Evolutionary conservation across 2,329 filamentous ascomycete species (phyloP), one percentile per base, ranked within the genome.

Genomic region (Zalaria obscura): DNA sequence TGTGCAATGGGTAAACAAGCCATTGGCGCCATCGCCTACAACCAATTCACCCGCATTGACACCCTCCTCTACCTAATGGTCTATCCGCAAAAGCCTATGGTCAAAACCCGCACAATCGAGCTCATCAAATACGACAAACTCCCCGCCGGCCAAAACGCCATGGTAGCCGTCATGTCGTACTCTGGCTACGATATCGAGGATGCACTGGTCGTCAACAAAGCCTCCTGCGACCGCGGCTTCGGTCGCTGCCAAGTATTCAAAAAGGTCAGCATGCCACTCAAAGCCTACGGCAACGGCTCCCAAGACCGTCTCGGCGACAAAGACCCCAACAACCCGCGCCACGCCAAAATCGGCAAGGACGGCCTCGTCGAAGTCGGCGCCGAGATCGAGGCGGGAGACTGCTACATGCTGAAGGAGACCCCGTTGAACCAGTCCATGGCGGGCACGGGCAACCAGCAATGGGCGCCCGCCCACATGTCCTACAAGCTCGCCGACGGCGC

Each of bases 1-100:
- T 94, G 87, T 65, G 88, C 88, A 65, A 95, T 95, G 88, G 91
- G 91, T 75, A 98, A 98, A 67, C 91, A 98, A 82, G 91, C 91
- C 33, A 96, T 98, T 59, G 91, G 91, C 29, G 88, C 89, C 29
- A 96, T 98, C 57, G 91, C 89, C 10, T 93, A 94, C 58, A 98
- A 98, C 58, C 91, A 98, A 61, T 94, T 95, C 65, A 84, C 89
- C 54, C 80, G 91, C 43, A 95, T 98, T 59, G 91, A 98, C 56
- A 96, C 89, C 0, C 71, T 98, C 10, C 75, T 98, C 5, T 96
- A 95, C 58, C 83, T 94, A 1, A 84, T 98, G 67, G 91, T 98
- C 3, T 98, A 98, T 56, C 91, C 91, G 5, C 93, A 98, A 58
- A 80, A 93, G 52, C 91, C 91, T 1, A 91, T 98, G 81, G 89